phyloP scores from a whole-genome alignment of 805 yeast species.

The Dipodascopsis uninucleata region DNA sequence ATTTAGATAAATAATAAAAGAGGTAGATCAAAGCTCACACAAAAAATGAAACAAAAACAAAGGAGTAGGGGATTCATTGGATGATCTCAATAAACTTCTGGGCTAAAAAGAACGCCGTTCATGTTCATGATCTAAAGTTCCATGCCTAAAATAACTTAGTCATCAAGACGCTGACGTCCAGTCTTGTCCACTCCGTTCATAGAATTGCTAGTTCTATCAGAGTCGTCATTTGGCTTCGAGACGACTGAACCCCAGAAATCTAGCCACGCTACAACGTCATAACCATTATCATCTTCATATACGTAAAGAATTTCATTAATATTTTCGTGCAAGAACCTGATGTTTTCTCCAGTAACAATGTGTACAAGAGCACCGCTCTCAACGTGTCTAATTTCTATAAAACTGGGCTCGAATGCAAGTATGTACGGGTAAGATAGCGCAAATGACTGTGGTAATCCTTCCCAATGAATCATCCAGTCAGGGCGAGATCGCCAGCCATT shows the following conservation, averaged over 20 bases:
- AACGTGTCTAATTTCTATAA: constrained; percentile 88
- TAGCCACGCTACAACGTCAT: constrained; percentile 84
- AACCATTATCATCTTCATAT: constrained; percentile 84
- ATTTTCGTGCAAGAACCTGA: constrained; percentile 74
- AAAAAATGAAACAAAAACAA: too few relatives aligned
- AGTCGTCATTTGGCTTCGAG: constrained; percentile 2
- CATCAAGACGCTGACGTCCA: constrained; percentile 14
- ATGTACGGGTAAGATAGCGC: constrained; percentile 93
- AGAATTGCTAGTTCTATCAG: not conserved
- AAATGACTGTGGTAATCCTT: constrained; percentile 88
- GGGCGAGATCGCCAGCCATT: constrained; percentile 96
- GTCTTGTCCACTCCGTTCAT: not conserved
- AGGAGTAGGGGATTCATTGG: too few relatives aligned
- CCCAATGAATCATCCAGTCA: constrained; percentile 95
- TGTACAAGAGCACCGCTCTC: constrained; percentile 81
- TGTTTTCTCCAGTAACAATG: constrained; percentile 89
- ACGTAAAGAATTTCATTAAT: constrained; percentile 93
- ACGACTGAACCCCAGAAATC: constrained; percentile 65
- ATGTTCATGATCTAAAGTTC: too few relatives aligned
- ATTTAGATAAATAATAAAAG: too few relatives aligned
- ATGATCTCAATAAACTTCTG: too few relatives aligned
- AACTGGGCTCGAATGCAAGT: constrained; percentile 81
- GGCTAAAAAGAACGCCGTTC: too few relatives aligned
- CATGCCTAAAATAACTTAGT: constrained; percentile 5
- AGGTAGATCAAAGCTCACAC: too few relatives aligned